These are phyloP conservation scores for Amanita polypyramis DNA, from an alignment of 768 basidiomycete species.

Conservation along the genomic window DNA sequence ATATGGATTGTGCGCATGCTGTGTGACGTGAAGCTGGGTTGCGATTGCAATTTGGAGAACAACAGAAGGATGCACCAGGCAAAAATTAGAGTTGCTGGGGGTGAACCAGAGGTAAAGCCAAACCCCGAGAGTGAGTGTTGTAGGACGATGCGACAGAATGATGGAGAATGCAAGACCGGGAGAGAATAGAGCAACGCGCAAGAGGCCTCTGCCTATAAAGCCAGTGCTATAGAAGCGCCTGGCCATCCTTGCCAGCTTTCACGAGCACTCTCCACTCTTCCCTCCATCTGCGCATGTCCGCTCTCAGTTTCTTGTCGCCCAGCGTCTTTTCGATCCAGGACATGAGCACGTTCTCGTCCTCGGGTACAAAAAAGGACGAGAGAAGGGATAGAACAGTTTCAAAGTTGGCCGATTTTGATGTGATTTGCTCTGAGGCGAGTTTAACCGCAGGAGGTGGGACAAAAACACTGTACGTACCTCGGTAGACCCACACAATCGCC, in stretches of 20 bases:
- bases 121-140: background rate
- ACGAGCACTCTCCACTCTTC: conserved; percentile 70
- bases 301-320: conserved; percentile 52
- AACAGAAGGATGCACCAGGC: background rate
- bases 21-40: background rate
- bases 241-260: conserved; percentile 46
- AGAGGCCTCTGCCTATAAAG: background rate
- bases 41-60: background rate
- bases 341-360: conserved; percentile 77
- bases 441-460: background rate
- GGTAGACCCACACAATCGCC: conserved; percentile 85
- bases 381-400: conserved; percentile 87
- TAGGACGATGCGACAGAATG: background rate
- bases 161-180: background rate
- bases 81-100: background rate
- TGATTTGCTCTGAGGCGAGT: conserved; percentile 60
- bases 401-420: conserved; percentile 69
- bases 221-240: conserved; percentile 42
- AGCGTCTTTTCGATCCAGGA: conserved; percentile 66
- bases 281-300: conserved; percentile 68
- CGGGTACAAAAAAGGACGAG: conserved; percentile 91
- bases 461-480: conserved; percentile 40
- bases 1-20: background rate
- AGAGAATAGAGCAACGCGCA: background rate
- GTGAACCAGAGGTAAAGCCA: too few species aligned